Percentiles rank a stretch among this genome's conserved stretches.
Evolutionary conservation across 2,329 filamentous ascomycete genomes (phyloP).

Genomic region (Colletotrichum caudatum): DNA sequence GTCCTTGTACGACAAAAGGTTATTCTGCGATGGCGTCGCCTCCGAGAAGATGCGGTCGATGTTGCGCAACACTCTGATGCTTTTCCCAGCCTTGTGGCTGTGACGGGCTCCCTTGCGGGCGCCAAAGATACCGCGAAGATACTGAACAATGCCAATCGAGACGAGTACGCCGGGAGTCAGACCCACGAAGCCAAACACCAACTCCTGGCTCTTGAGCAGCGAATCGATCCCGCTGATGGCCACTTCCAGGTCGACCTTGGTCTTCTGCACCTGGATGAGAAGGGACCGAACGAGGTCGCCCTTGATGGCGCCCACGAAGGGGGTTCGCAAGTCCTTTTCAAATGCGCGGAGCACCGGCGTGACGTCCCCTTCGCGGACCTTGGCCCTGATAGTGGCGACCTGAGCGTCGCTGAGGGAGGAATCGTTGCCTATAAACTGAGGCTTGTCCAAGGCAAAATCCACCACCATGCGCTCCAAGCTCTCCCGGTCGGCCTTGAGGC

Average conservation of each 20-base stretch:
- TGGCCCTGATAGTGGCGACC: slow-evolving; percentile 78
- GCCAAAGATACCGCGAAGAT: slow-evolving; percentile 77
- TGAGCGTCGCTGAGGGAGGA: slow-evolving; percentile 73
- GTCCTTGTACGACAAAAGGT: slow-evolving; percentile 88
- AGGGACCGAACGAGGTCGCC: slow-evolving; percentile 92
- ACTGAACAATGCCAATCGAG: slow-evolving; percentile 78
- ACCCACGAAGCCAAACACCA: slow-evolving; percentile 97
- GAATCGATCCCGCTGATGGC: slow-evolving; percentile 96
- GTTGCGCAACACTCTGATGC: slow-evolving; percentile 84
- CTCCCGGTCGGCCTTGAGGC: slow-evolving; percentile 87
- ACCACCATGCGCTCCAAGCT: slow-evolving; percentile 98
- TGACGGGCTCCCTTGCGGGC: slow-evolving; percentile 76
- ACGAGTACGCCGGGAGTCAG: slow-evolving; percentile 94
- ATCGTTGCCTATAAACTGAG: slow-evolving; percentile 65
- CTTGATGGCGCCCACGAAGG: slow-evolving; percentile 83
- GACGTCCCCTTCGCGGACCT: slow-evolving; percentile 91
- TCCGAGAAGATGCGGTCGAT: slow-evolving; percentile 84
- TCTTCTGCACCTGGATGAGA: slow-evolving; percentile 97
- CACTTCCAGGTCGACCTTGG: slow-evolving; percentile 97
- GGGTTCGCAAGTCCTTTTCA: slow-evolving; percentile 86
- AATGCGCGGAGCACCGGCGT: slow-evolving; percentile 93
- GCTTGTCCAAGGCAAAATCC: slow-evolving; percentile 90
- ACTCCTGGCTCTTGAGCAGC: slow-evolving; percentile 92
- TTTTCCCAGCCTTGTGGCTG: slow-evolving; percentile 74
- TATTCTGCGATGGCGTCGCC: slow-evolving; percentile 77